phyloP scores from a whole-genome alignment of 768 basidiomycete genomes.

The Trichaptum fuscoviolaceum region DNA sequence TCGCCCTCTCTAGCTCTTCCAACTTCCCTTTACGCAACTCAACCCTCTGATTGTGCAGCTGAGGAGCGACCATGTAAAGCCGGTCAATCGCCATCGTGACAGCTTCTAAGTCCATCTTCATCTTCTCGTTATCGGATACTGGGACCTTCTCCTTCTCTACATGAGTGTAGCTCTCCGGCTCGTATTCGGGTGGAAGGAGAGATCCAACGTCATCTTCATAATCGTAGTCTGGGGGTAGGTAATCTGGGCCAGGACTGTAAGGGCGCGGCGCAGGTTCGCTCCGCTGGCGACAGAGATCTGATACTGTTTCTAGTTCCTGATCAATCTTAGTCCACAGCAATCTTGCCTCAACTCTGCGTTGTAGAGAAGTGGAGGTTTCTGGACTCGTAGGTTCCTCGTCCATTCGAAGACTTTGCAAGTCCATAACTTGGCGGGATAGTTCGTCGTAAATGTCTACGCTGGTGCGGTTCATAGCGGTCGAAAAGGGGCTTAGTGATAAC shows the following conservation, averaged over 20 bases:
- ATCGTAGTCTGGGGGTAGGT: conserved; percentile 29
- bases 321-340: conserved; percentile 75
- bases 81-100: conserved; percentile 88
- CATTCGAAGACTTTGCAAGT: conserved; percentile 55
- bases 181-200: conserved; percentile 49
- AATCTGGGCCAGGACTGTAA: conserved; percentile 13
- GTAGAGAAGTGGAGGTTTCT: conserved; percentile 24
- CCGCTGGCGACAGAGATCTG: conserved; percentile 60
- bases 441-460: conserved; percentile 40
- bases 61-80: conserved; percentile 79
- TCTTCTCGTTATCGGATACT: conserved; percentile 58
- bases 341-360: conserved; percentile 43
- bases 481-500: conserved; percentile 23
- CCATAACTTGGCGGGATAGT: conserved; percentile 63
- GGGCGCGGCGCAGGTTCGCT: conserved; percentile 23
- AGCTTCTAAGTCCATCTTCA: conserved; percentile 77
- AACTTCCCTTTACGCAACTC: conserved; percentile 72
- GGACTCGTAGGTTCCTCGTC: conserved; percentile 41
- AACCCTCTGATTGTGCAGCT: conserved; percentile 88
- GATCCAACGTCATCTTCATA: conserved; percentile 22
- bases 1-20: conserved; percentile 69
- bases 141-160: conserved; percentile 16
- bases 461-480: conserved; percentile 7
- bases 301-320: conserved; percentile 63
- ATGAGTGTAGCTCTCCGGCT: conserved; percentile 20